These are phyloP conservation scores for Scopulariopsis brevicaulis DNA, from an alignment of 2,329 filamentous ascomycete species.

Conservation along the genomic window DNA sequence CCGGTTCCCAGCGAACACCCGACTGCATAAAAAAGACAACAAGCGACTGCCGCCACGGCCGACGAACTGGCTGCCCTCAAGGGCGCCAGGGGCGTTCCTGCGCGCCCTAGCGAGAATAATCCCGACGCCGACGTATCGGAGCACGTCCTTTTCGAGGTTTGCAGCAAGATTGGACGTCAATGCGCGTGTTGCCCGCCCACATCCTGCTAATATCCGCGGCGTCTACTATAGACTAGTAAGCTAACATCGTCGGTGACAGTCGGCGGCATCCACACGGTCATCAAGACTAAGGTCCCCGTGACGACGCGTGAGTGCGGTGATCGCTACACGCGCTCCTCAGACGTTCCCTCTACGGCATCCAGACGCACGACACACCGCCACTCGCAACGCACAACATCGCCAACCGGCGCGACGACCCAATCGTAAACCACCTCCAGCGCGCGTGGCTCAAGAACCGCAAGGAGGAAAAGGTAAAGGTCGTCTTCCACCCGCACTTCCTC, in stretches of 20 bases:
- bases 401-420: constrained; percentile 85
- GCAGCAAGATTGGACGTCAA: background rate
- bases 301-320: background rate
- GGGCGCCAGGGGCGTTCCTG: too few species aligned
- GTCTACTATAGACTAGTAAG: background rate
- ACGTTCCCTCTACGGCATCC: constrained; percentile 91
- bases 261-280: constrained; percentile 1
- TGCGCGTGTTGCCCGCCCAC: background rate
- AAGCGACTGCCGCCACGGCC: too few species aligned
- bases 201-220: background rate
- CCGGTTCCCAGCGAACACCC: too few species aligned
- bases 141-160: background rate
- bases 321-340: constrained; percentile 59
- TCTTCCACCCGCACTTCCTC: constrained; percentile 97
- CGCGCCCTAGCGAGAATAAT: too few species aligned
- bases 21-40: too few species aligned
- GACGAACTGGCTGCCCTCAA: too few species aligned
- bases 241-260: background rate
- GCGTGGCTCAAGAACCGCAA: constrained; percentile 97
- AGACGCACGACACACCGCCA: constrained; percentile 77
- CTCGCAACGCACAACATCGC: constrained; percentile 99
- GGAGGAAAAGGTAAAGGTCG: constrained; percentile 86
- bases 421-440: constrained; percentile 88
- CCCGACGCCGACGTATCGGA: background rate
- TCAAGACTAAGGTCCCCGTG: background rate